Evolutionary conservation across 805 yeast genomes (phyloP).

Genomic region (Candida verbasci): DNA sequence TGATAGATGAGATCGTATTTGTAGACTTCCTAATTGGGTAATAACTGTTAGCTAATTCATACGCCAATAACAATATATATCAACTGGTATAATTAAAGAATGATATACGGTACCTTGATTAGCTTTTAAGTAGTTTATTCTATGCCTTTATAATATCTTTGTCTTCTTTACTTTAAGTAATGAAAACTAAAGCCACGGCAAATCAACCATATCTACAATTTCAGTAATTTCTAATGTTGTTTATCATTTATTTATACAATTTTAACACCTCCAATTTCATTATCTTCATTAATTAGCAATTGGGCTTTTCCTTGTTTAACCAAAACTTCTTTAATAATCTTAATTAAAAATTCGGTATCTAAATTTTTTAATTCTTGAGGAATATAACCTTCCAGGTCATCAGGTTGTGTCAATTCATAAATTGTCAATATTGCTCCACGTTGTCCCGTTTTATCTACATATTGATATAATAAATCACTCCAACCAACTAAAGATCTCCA

Average conservation of each 20-base stretch:
- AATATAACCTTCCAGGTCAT: conserved; percentile 31
- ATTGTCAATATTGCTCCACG: conserved; percentile 71
- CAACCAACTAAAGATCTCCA: conserved; percentile 54
- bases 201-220: not conserved
- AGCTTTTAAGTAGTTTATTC: not conserved
- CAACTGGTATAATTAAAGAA: not conserved
- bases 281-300: conserved; percentile 55
- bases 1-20: conserved; percentile 7
- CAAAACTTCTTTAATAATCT: conserved; percentile 50
- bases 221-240: not conserved
- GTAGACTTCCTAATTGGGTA: conserved; percentile 17
- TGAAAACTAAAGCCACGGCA: not conserved
- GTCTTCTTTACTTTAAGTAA: not conserved
- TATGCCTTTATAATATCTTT: conserved; percentile 1
- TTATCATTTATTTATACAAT: conserved; percentile 34
- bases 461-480: conserved; percentile 30
- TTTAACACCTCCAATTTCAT: conserved; percentile 72
- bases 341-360: conserved; percentile 50
- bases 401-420: conserved; percentile 69
- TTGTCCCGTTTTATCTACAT: conserved; percentile 70
- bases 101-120: conserved; percentile 8
- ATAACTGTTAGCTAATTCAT: conserved; percentile 18
- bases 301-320: conserved; percentile 71
- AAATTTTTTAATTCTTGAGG: conserved; percentile 60
- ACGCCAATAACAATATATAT: conserved; percentile 12